Evolutionary conservation across 352 stramenopile genomes (phyloP), one percentile per base, ranked within the genome.

Genomic region (Pythium volutum): DNA sequence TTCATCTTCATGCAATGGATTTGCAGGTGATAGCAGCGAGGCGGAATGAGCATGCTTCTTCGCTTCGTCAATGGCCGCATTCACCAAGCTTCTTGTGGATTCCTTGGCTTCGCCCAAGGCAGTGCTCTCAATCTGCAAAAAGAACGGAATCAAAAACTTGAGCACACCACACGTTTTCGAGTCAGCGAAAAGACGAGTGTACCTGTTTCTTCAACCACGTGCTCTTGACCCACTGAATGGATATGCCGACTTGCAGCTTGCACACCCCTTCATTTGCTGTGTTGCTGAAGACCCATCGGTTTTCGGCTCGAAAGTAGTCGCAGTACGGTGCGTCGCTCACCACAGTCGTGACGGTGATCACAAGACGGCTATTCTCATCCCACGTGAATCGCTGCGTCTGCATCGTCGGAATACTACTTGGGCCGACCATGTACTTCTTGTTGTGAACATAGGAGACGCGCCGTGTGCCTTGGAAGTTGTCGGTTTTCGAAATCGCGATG

Each of bases 141-240:
- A n/a, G n/a, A n/a, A n/a, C n/a, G n/a, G n/a, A 48, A 43, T 12
- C 26, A 9, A 27, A 9, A 55, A 16, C 11, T 8, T 38, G 12
- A 39, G 52, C 18, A 53, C 14, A 55, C 8, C 16, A 7, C 26
- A 50, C 18, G 11, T 3, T 14, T 15, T 18, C 23, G 12, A 8
- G 11, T 18, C 20, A 14, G 7, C 11, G 22, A n/a, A 18, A 23
- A 14, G 4, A 48, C 49, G 66, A 15, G 10, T 2, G 6, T 31
- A 93, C 84, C 77, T 95, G 86, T 27, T 91, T 91, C 74, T 93
- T 95, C 20, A 95, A 66, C 82, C 85, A 93, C 33, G 86, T 95
- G 70, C 70, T 92, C 58, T 95, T 95, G 23, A 76, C 56, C 79
- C 82, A 95, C 16, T 89, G 70, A 9, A 95, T 64, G 11, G 76